A percentile compares a stretch with the other conserved stretches of the same genome.
These are phyloP conservation scores for Cercospora nicotianae DNA, from an alignment of 2,329 filamentous ascomycete genomes.

Conservation along the genomic window DNA sequence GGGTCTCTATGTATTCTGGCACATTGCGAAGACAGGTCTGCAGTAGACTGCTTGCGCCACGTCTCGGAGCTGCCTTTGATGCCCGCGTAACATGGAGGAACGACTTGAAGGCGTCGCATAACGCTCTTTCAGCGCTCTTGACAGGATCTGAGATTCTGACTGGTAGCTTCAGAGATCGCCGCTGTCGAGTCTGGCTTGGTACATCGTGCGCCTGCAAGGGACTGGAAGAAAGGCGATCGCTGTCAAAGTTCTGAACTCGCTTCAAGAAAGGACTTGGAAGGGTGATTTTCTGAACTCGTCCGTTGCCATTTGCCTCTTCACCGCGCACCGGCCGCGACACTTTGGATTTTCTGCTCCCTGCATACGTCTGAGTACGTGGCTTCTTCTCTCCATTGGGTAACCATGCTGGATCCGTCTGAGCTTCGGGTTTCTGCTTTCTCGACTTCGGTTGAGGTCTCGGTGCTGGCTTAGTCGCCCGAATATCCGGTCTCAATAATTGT, in stretches of 20 bases:
- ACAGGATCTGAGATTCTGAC: conserved; percentile 12
- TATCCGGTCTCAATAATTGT: conserved; percentile 12
- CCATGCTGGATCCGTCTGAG: conserved; percentile 24
- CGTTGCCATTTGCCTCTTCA: background rate
- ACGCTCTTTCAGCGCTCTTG: conserved; percentile 3
- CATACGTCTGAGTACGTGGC: conserved; percentile 16
- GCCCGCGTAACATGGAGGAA: conserved; percentile 7
- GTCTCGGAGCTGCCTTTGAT: conserved; percentile 20
- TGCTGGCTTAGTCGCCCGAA: background rate
- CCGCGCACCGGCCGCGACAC: background rate
- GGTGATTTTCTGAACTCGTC: background rate
- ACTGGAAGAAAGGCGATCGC: background rate
- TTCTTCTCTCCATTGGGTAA: conserved; percentile 19
- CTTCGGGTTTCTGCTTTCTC: conserved; percentile 17
- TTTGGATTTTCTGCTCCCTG: conserved; percentile 9
- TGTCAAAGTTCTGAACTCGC: background rate
- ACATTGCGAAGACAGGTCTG: conserved; percentile 43
- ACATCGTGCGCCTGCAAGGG: background rate
- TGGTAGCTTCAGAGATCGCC: conserved; percentile 9
- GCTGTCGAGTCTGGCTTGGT: background rate
- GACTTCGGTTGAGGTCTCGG: background rate
- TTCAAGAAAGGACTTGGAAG: conserved; percentile 26
- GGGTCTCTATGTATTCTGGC: conserved; percentile 43
- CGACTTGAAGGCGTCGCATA: background rate
- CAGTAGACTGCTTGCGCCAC: conserved; percentile 42